phyloP scores from a whole-genome alignment of 73 alveolate genomes.

The Paramecium octaurelia region DNA sequence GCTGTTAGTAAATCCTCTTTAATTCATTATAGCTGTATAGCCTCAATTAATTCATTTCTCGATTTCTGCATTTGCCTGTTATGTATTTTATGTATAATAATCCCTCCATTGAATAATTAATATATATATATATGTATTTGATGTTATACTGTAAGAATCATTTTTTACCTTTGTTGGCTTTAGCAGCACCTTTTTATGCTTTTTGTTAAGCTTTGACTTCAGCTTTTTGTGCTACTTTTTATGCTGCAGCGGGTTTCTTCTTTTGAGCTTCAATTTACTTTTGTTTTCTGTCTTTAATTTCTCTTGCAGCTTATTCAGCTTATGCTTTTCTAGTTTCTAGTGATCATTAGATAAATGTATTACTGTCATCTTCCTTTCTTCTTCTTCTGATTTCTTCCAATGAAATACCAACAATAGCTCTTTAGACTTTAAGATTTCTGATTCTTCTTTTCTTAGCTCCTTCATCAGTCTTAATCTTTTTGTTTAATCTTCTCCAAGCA shows the following conservation, averaged over 20 bases:
- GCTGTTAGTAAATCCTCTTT: too few species aligned
- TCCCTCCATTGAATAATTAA: not conserved
- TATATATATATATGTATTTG: not conserved
- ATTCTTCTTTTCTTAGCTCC: slow-evolving; percentile 82
- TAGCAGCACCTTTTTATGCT: slow-evolving; percentile 34
- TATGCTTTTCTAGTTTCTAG: slow-evolving; percentile 74
- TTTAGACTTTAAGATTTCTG: slow-evolving; percentile 86
- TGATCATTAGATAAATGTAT: not conserved
- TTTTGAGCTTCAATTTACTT: slow-evolving; percentile 56
- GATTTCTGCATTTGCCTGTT: not conserved
- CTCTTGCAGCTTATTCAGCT: slow-evolving; percentile 86
- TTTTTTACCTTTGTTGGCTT: slow-evolving; percentile 19
- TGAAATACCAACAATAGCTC: slow-evolving; percentile 93
- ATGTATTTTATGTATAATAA: not conserved
- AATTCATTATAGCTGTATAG: too few species aligned
- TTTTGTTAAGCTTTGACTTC: slow-evolving; percentile 9
- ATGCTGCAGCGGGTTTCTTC: slow-evolving; percentile 15
- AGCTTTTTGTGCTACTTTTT: slow-evolving; percentile 32
- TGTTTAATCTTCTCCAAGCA: slow-evolving; percentile 91
- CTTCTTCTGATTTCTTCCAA: slow-evolving; percentile 91
- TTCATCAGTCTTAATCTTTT: slow-evolving; percentile 87
- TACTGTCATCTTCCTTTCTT: slow-evolving; percentile 70
- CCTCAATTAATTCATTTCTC: not conserved
- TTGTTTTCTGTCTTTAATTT: slow-evolving; percentile 78
- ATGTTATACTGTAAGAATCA: slow-evolving; percentile 5